A percentile compares a stretch with the other conserved stretches of the same genome.
Conservation (phyloP, 2,329 filamentous ascomycete species). For the Apiospora saccharicola region DNA sequence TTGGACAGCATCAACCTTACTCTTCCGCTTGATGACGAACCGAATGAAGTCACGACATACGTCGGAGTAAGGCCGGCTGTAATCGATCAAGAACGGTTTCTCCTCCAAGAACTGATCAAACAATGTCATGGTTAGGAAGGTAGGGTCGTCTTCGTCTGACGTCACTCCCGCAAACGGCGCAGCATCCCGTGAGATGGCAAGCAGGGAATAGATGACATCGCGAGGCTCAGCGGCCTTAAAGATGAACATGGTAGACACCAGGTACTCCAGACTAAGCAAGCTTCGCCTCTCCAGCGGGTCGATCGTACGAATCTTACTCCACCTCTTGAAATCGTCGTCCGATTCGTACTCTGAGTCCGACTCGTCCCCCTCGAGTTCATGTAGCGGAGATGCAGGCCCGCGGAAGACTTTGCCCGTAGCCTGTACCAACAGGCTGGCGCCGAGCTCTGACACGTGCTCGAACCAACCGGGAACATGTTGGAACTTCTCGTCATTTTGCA, state of each 20-base stretch:
- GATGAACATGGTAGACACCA: slow-evolving; percentile 6
- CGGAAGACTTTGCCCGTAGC: slow-evolving; percentile 45
- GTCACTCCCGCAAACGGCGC: slow-evolving; percentile 29
- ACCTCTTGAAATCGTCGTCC: not conserved
- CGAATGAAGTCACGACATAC: slow-evolving; percentile 45
- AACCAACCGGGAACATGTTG: slow-evolving; percentile 41
- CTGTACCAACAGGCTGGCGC: slow-evolving; percentile 46
- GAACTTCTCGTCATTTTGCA: slow-evolving; percentile 32
- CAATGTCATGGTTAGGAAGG: slow-evolving; percentile 19
- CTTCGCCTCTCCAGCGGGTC: not conserved
- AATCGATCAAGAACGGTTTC: slow-evolving; percentile 44
- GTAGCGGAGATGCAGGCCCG: not conserved
- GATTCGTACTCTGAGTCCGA: not conserved
- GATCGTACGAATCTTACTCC: not conserved
- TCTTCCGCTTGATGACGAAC: slow-evolving; percentile 38
- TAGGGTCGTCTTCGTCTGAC: slow-evolving; percentile 18
- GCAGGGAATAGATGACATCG: slow-evolving; percentile 44
- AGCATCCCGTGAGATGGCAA: slow-evolving; percentile 45
- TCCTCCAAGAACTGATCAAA: slow-evolving; percentile 30
- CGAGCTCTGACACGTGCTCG: slow-evolving; percentile 45
- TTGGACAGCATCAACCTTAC: slow-evolving; percentile 32
- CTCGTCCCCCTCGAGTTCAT: not conserved
- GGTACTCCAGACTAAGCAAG: not conserved
- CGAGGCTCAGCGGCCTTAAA: slow-evolving; percentile 34
- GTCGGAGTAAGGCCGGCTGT: slow-evolving; percentile 40